phyloP scores from a whole-genome alignment of 352 stramenopile species.

The Pythium graminicola region DNA sequence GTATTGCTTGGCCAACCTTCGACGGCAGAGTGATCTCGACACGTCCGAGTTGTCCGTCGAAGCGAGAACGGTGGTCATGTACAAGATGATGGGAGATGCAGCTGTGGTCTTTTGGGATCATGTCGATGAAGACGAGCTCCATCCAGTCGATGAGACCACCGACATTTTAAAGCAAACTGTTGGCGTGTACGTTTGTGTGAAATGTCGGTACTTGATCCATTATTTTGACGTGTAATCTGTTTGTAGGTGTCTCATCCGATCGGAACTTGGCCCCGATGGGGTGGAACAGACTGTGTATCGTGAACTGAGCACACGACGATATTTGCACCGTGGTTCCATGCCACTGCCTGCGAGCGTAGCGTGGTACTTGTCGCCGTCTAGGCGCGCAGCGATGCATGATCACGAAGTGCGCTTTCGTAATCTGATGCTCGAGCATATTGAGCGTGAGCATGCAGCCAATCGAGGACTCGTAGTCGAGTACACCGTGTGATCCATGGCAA shows the following conservation, averaged over 20 bases:
- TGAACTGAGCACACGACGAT: constrained; percentile 1
- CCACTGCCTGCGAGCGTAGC: neutral
- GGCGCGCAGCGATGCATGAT: neutral
- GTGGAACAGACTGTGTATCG: constrained; percentile 10
- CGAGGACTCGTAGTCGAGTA: too few species aligned
- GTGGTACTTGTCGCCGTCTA: neutral
- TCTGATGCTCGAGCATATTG: neutral
- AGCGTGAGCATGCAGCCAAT: too few species aligned
- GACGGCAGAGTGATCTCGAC: constrained; percentile 3
- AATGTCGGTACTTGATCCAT: too few species aligned
- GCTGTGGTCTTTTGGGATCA: constrained; percentile 30
- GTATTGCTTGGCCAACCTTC: constrained; percentile 4
- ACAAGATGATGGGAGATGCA: constrained; percentile 23
- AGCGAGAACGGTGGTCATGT: constrained; percentile 24
- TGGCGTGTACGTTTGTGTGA: constrained; percentile 12
- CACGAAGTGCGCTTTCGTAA: constrained; percentile 13
- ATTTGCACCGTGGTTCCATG: neutral
- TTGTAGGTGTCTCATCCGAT: constrained; percentile 11
- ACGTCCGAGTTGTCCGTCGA: constrained; percentile 21
- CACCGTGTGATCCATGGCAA: too few species aligned
- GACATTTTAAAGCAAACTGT: constrained; percentile 20
- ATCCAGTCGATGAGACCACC: constrained; percentile 11
- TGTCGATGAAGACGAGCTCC: constrained; percentile 30
- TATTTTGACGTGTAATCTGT: too few species aligned
- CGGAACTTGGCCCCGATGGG: constrained; percentile 10